phyloP scores from a whole-genome alignment of 371 early-diverging fungal genomes.

The Zopfochytrium polystomum region DNA sequence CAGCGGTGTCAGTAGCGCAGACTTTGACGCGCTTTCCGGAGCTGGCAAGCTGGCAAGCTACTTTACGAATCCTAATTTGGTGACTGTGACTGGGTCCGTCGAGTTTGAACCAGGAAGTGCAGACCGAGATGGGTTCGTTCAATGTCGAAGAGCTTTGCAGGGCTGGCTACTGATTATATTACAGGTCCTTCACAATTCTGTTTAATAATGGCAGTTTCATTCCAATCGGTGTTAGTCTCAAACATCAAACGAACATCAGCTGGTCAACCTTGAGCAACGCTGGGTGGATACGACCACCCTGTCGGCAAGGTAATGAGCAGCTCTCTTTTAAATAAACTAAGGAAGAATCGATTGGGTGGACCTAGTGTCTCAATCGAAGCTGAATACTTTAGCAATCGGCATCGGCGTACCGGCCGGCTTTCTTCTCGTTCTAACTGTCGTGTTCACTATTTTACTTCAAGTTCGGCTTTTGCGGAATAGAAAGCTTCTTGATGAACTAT shows the following conservation, averaged over 20 bases:
- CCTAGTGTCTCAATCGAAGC: no score
- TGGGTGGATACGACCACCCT: conserved; percentile 2
- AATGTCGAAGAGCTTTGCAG: not conserved
- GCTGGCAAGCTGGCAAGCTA: conserved; percentile 5
- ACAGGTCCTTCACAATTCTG: not conserved
- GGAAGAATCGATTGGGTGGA: no score
- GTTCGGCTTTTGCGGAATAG: no score
- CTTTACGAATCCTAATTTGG: conserved; percentile 10
- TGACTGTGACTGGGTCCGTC: conserved; percentile 19
- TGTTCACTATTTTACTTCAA: no score
- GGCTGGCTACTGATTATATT: not conserved
- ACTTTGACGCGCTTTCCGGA: not conserved
- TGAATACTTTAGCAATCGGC: no score
- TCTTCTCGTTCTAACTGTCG: no score
- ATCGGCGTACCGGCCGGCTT: no score
- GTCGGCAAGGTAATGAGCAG: no score
- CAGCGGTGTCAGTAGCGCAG: no score
- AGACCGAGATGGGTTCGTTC: conserved; percentile 6
- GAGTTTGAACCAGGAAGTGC: conserved; percentile 5
- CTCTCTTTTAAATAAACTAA: no score
- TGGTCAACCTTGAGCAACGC: not conserved
- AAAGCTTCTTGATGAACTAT: no score
- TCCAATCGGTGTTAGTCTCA: not conserved
- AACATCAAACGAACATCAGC: not conserved
- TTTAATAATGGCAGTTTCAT: conserved; percentile 7